Percentiles rank a stretch among this genome's conserved stretches.
These are phyloP conservation scores for barley (Hordeum vulgare) DNA, from an alignment of 176 grass and related monocot species.

Conservation along the genomic window DNA sequence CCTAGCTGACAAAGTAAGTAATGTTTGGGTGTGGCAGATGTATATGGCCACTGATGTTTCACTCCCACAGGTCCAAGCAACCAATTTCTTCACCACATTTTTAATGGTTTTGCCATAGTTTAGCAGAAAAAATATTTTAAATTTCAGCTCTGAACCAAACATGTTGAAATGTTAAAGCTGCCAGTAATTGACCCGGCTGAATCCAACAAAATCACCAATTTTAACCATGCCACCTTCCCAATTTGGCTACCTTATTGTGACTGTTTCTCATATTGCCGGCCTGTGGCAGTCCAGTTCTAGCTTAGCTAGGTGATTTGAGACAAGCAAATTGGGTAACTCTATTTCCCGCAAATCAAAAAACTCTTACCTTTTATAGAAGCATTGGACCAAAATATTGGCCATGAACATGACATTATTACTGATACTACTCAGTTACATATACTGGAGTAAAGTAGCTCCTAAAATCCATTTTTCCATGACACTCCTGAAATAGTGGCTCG, in stretches of 20 bases:
- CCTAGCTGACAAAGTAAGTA: constrained; percentile 17
- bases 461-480: neutral
- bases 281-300: neutral
- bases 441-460: neutral
- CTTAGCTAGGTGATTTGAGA: neutral
- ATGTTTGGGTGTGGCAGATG: neutral
- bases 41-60: neutral
- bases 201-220: constrained; percentile 7
- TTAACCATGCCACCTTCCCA: neutral
- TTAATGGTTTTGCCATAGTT: neutral
- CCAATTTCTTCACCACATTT: neutral
- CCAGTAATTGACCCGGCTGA: neutral
- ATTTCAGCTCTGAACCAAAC: neutral
- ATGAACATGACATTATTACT: neutral
- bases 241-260: neutral
- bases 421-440: neutral
- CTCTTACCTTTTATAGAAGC: neutral
- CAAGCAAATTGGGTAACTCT: neutral
- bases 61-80: neutral
- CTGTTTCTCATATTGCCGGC: neutral
- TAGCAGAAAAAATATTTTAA: neutral
- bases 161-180: neutral
- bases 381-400: neutral
- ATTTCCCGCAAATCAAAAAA: neutral
- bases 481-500: neutral